Evolutionary conservation across 371 early-diverging fungal species (phyloP), one percentile per base, ranked within the genome.

Genomic region (Nematocida parisii): DNA sequence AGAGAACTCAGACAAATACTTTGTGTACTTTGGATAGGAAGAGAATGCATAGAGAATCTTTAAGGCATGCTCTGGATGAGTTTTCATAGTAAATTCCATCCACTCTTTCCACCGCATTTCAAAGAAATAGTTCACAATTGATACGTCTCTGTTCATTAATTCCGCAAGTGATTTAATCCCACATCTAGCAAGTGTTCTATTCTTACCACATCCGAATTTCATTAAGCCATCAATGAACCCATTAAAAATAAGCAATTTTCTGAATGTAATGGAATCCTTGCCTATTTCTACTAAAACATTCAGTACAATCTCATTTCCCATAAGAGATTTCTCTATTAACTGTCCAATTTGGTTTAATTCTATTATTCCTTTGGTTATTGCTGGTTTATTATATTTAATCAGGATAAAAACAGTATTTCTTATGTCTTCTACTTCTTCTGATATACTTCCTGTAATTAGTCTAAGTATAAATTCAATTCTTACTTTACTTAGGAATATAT

Each of bases 171-270:
- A 22, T 13, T 52, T 27, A 9, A 77, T 58, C 22, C 52, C 18
- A 20, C 46, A 22, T 27, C 80, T 57, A 24, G 46, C 50, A 47
- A 42, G n/a, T 40, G 54, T 39, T 70, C 80, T 67, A 22, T 40
- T 45, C 40, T 54, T 67, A 13, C 56, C 44, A 7, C 15, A 5
- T 4, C 45, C 11, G 44, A 71, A 5, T 15, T 27, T 39, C 60
- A 77, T 68, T 4, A 70, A 4, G 0, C 56, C 68, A 15, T 77
- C 80, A 33, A 77, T 39, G 24, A 77, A 66, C 42, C 71, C 80
- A 44, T 67, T 77, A 42, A 77, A 77, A 39, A 77, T 70, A 15
- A 77, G 45, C 9, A 77, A 9, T 42, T 67, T 77, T 33, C 54
- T 77, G 11, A 77, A 55, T 4, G 70, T 13, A 18, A 7, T n/a